Evolutionary conservation across 2,329 filamentous ascomycete species (phyloP).

Genomic region (Talaromyces sp.): DNA sequence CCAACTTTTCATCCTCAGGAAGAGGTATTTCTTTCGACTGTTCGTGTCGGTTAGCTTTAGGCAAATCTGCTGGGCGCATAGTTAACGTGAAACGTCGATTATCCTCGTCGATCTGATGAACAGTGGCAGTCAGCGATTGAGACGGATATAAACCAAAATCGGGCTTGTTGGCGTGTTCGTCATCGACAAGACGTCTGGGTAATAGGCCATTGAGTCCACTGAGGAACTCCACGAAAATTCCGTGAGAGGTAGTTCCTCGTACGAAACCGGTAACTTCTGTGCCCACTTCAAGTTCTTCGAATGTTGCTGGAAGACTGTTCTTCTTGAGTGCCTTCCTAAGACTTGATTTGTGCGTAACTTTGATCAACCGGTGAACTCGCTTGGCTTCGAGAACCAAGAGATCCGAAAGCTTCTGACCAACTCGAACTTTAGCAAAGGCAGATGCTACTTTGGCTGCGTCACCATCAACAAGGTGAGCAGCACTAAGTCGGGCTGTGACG

Average conservation of each 20-base stretch:
- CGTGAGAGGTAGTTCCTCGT: slow-evolving; percentile 76
- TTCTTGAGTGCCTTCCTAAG: slow-evolving; percentile 73
- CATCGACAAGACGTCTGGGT: slow-evolving; percentile 72
- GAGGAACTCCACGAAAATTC: slow-evolving; percentile 85
- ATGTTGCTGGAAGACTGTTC: slow-evolving; percentile 67
- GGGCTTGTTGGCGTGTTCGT: slow-evolving; percentile 65
- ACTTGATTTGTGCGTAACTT: slow-evolving; percentile 78
- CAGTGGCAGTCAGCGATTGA: slow-evolving; percentile 71
- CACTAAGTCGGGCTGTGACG: slow-evolving; percentile 73
- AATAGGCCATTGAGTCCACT: slow-evolving; percentile 74
- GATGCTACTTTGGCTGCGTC: slow-evolving; percentile 74
- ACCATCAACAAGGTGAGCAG: slow-evolving; percentile 81
- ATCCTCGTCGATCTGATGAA: slow-evolving; percentile 69
- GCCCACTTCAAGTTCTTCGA: slow-evolving; percentile 70
- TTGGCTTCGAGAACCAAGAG: slow-evolving; percentile 87
- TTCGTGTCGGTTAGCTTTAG: slow-evolving; percentile 47
- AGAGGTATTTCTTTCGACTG: slow-evolving; percentile 26
- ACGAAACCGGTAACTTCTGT: slow-evolving; percentile 74
- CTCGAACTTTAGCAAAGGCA: slow-evolving; percentile 74
- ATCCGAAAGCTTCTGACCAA: slow-evolving; percentile 78
- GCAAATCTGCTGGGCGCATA: slow-evolving; percentile 52
- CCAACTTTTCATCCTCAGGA: slow-evolving; percentile 25
- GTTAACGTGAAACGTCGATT: slow-evolving; percentile 68
- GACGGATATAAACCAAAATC: slow-evolving; percentile 77
- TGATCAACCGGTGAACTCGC: slow-evolving; percentile 70